Conservation (phyloP, 75 land plant genomes). For the Isoetes taiwanensis region DNA sequence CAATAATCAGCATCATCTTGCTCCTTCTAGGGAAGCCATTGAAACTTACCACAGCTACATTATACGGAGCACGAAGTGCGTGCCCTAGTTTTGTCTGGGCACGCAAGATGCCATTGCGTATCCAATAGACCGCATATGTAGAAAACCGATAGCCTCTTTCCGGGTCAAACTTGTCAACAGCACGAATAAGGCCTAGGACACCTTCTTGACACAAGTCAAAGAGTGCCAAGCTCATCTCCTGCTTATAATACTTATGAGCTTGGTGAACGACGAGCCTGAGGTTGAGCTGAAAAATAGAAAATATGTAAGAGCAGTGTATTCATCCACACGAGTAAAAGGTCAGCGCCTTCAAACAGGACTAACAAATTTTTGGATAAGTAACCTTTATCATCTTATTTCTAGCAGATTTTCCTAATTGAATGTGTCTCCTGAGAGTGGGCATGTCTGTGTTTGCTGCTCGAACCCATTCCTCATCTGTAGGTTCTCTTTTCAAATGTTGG, state of each 20-base stretch:
- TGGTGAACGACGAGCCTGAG: conserved; percentile 66
- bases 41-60: conserved; percentile 21
- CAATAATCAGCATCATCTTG: not conserved
- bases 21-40: not conserved
- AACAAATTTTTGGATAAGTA: not conserved
- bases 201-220: conserved; percentile 90
- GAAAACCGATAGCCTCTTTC: conserved; percentile 69
- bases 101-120: conserved; percentile 66
- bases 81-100: conserved; percentile 66
- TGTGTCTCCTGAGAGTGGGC: conserved; percentile 29
- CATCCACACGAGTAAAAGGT: not conserved
- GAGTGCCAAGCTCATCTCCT: conserved; percentile 46
- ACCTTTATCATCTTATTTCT: conserved; percentile 90
- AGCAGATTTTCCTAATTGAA: conserved; percentile 65
- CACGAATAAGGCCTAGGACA: conserved; percentile 61
- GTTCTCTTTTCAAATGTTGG: conserved; percentile 42
- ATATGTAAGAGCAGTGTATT: not conserved
- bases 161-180: conserved; percentile 87
- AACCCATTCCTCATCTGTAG: conserved; percentile 62
- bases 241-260: conserved; percentile 61
- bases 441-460: conserved; percentile 36
- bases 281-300: conserved; percentile 52
- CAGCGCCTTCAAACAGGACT: not conserved
- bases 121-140: conserved; percentile 86
- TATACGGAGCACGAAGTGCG: conserved; percentile 27